A percentile compares a stretch with the other conserved stretches of the same genome.
These are phyloP conservation scores for Anthracocystis walkeri DNA, from an alignment of 1,284 basidiomycete genomes.

Conservation along the genomic window DNA sequence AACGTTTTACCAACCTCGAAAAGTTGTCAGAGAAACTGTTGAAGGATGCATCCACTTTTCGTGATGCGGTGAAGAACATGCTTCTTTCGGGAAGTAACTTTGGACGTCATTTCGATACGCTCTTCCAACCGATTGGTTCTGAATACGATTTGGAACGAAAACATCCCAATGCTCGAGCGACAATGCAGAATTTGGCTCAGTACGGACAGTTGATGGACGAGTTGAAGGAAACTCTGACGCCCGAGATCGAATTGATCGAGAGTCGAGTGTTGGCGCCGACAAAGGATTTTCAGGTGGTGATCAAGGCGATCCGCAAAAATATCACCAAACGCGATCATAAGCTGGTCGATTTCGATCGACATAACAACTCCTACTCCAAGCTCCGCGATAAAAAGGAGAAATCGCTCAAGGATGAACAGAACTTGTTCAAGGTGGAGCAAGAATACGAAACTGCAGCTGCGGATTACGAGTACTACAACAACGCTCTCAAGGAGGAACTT, in stretches of 20 bases:
- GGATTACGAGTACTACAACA: conserved; percentile 98
- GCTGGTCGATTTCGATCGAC: conserved; percentile 94
- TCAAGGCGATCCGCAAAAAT: conserved; percentile 92
- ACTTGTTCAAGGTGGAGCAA: conserved; percentile 84
- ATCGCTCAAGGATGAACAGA: conserved; percentile 69
- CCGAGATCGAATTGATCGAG: conserved; percentile 95
- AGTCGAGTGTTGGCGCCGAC: conserved; percentile 84
- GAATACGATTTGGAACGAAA: conserved; percentile 85
- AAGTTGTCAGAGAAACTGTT: conserved; percentile 85
- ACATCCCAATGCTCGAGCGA: conserved; percentile 82
- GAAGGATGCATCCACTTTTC: conserved; percentile 90
- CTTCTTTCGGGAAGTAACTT: conserved; percentile 83
- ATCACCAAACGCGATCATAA: conserved; percentile 98
- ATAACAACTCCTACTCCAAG: conserved; percentile 94
- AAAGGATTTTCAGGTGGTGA: conserved; percentile 86
- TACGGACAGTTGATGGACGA: conserved; percentile 85
- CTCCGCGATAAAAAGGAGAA: conserved; percentile 88
- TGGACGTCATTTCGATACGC: conserved; percentile 79
- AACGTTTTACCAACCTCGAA: conserved; percentile 81
- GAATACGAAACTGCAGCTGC: conserved; percentile 93
- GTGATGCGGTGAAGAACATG: conserved; percentile 76
- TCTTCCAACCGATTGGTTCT: conserved; percentile 72
- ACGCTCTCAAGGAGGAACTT: conserved; percentile 87
- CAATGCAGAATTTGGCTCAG: conserved; percentile 80
- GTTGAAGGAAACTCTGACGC: conserved; percentile 80